Evolutionary conservation across 2,329 filamentous ascomycete species (phyloP), one percentile per base, ranked within the genome.

Genomic region (Penicillium sp.): DNA sequence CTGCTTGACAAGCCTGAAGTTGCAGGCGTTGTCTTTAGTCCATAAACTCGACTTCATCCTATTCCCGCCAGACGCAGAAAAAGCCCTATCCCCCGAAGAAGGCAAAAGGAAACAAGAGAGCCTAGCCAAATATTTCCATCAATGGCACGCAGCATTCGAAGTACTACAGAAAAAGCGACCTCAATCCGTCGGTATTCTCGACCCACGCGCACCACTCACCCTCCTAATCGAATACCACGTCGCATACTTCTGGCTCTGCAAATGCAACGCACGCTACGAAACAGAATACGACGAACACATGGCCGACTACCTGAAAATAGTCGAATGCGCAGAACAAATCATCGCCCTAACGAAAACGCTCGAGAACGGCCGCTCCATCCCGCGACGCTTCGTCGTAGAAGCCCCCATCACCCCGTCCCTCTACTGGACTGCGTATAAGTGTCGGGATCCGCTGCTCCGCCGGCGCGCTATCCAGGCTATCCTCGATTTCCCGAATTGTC

Each of bases 361-460:
- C 11, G 31, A 49, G 24, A 23, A 28, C 5, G 43, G 29, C 10
- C 24, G 24, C 5, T 5, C 24, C 3, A 11, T 46, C 8, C 13
- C 43, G 7, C 28, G 52, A 9, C 31, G 23, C 0, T 66, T 65
- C 33, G 45, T 51, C 1, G 51, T 74, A 40, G 68, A 73, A 46
- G 62, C 66, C 14, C 69, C 67, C 9, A 54, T 74, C 8, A 61
- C 71, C 5, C 63, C 67, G 18, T 64, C 70, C 2, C 56, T 75
- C 5, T 74, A 71, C 59, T 69, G 66, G 51, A 59, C 66, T 6
- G 68, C 71, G 0, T 61, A 59, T 18, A 71, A 69, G 39, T 74
- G 71, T 49, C 65, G 69, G 13, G 56, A 74, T 43, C 60, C 64
- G 14, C 28, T 56, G 0, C 51, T 73, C n/a, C 61, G 71, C 33